Conservation (phyloP, 2,329 filamentous ascomycete genomes). For the Penicillium sp. region DNA sequence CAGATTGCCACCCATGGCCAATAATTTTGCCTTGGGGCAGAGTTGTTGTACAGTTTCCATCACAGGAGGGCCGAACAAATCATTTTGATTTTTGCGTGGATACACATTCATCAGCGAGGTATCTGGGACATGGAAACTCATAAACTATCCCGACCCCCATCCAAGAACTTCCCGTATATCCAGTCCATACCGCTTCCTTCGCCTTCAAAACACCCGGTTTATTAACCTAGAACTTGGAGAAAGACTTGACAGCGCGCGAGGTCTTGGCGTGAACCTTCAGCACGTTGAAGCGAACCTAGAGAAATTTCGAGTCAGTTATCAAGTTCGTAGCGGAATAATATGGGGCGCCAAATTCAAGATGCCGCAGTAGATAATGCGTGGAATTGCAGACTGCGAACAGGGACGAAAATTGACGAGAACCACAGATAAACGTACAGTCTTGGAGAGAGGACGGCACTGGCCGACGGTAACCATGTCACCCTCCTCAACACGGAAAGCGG, state of each 20-base stretch:
- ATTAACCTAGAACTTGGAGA: constrained; percentile 82
- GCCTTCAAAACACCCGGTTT: constrained; percentile 27
- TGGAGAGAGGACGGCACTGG: constrained; percentile 98
- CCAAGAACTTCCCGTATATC: constrained; percentile 32
- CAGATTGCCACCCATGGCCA: constrained; percentile 11
- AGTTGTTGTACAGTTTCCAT: constrained; percentile 24
- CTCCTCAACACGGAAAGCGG: constrained; percentile 99
- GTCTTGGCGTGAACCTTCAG: constrained; percentile 76
- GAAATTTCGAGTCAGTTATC: constrained; percentile 16
- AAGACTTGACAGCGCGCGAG: constrained; percentile 68
- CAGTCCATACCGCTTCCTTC: constrained; percentile 33
- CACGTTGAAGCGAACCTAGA: constrained; percentile 95
- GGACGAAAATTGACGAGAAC: not conserved
- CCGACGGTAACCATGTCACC: constrained; percentile 99
- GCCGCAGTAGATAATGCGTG: not conserved
- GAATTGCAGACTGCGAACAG: not conserved
- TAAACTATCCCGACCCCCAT: constrained; percentile 33
- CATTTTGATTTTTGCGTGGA: constrained; percentile 35
- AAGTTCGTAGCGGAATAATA: not conserved
- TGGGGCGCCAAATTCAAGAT: not conserved
- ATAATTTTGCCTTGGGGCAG: constrained; percentile 7
- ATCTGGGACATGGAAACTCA: constrained; percentile 35
- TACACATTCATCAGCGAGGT: constrained; percentile 36
- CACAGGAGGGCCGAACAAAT: constrained; percentile 29
- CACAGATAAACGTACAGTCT: constrained; percentile 71